Conservation (phyloP, 78 protist species). For the slime mould (Dictyostelium discoideum) region DNA sequence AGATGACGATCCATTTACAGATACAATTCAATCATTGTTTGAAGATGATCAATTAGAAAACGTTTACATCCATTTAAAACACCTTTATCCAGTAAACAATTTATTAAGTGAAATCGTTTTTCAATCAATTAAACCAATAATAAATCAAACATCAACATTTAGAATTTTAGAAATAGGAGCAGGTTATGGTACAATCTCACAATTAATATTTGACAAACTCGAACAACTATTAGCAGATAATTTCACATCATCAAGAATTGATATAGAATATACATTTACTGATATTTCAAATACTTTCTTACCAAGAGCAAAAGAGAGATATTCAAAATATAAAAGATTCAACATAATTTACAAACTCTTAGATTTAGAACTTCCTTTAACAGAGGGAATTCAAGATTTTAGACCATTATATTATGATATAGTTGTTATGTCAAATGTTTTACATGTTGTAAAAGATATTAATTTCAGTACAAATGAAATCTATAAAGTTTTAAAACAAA, state of each 20-base stretch:
- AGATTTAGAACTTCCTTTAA: background rate
- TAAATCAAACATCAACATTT: background rate
- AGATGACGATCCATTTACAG: background rate
- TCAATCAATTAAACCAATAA: background rate
- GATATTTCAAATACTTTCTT: background rate
- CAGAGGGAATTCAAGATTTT: background rate
- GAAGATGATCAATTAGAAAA: background rate
- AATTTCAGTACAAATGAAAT: background rate
- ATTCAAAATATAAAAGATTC: background rate
- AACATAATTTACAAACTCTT: background rate
- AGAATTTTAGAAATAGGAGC: background rate
- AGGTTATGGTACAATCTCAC: background rate
- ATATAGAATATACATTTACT: background rate
- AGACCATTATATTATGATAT: background rate
- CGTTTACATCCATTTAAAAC: background rate
- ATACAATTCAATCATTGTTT: background rate
- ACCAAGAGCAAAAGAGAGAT: no score
- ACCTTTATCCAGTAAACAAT: background rate
- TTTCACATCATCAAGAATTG: background rate
- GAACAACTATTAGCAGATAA: background rate
- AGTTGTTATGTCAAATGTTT: background rate
- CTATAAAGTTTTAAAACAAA: background rate
- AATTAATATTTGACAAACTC: background rate
- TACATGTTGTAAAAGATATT: background rate
- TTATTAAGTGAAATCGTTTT: background rate